phyloP scores from a whole-genome alignment of 228 moss, liverwort and hornwort genomes.

The Sphagnum magellanicum region DNA sequence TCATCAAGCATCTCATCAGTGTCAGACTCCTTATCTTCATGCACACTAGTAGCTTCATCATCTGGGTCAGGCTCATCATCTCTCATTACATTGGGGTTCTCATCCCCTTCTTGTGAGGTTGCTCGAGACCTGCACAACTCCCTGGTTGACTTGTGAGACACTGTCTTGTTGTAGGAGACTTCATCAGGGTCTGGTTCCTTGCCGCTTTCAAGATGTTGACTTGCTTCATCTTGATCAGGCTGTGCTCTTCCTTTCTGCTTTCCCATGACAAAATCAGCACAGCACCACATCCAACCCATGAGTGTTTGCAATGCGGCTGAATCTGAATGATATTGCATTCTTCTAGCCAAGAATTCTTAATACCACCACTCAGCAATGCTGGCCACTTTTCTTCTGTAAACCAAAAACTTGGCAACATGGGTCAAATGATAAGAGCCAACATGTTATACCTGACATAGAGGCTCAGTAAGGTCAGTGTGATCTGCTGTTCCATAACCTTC shows the following conservation, averaged over 20 bases:
- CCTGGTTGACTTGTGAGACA: neutral
- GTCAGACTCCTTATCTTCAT: neutral
- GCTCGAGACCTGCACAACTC: slow-evolving; percentile 3
- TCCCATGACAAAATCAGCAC: neutral
- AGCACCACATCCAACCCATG: too few relatives aligned
- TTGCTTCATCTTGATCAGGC: slow-evolving; percentile 37
- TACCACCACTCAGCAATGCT: too few relatives aligned
- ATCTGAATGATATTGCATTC: too few relatives aligned
- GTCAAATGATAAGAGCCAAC: neutral
- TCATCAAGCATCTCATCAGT: slow-evolving; percentile 16
- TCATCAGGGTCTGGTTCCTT: slow-evolving; percentile 21
- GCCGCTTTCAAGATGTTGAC: neutral
- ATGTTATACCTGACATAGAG: slow-evolving; percentile 9
- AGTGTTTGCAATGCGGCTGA: too few relatives aligned
- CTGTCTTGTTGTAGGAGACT: neutral
- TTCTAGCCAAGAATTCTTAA: too few relatives aligned
- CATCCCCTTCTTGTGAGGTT: neutral
- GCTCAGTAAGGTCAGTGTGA: slow-evolving; percentile 8
- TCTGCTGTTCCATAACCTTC: slow-evolving; percentile 18
- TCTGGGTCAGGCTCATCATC: slow-evolving; percentile 9
- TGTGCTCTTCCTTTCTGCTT: slow-evolving; percentile 17
- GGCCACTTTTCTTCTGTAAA: neutral
- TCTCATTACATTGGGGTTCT: slow-evolving; percentile 7
- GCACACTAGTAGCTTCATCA: slow-evolving; percentile 1
- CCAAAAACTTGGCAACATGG: neutral